A percentile compares a stretch with the other conserved stretches of the same genome.
These are phyloP conservation scores for Pyricularia grisea DNA, from an alignment of 2,329 filamentous ascomycete species.

Conservation along the genomic window DNA sequence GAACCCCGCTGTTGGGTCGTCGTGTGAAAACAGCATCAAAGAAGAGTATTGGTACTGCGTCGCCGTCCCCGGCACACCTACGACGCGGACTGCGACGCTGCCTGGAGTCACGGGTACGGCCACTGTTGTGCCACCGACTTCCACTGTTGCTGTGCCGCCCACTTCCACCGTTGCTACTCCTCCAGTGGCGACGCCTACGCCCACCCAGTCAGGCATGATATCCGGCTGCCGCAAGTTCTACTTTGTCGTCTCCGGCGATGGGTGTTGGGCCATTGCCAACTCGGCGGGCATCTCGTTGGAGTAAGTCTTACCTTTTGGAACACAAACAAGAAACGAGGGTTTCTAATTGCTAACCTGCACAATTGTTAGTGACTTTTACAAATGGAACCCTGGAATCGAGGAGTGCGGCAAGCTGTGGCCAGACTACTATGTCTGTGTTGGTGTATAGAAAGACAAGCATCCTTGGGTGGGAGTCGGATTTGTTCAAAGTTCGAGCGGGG, in stretches of 20 bases:
- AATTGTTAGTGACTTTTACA: neutral
- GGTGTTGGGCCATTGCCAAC: neutral
- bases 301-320: neutral
- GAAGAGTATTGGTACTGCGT: neutral
- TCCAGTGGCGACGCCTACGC: neutral
- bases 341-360: neutral
- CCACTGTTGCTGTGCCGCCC: neutral
- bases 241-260: neutral
- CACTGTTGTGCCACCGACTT: neutral
- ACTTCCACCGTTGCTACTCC: too few species aligned
- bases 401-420: neutral
- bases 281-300: neutral
- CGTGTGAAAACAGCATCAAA: neutral
- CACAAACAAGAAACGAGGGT: neutral
- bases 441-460: neutral
- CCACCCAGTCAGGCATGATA: conserved; percentile 1
- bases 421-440: neutral
- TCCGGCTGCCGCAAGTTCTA: neutral
- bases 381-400: conserved; percentile 1
- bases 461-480: neutral
- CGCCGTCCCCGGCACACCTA: conserved; percentile 2
- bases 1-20: neutral
- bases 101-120: neutral
- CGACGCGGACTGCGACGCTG: conserved; percentile 1
- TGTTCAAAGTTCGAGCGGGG: neutral